A percentile compares a stretch with the other conserved stretches of the same genome.
Conservation (phyloP, 2,329 filamentous ascomycete genomes). For the Botrytis hyacinthi region DNA sequence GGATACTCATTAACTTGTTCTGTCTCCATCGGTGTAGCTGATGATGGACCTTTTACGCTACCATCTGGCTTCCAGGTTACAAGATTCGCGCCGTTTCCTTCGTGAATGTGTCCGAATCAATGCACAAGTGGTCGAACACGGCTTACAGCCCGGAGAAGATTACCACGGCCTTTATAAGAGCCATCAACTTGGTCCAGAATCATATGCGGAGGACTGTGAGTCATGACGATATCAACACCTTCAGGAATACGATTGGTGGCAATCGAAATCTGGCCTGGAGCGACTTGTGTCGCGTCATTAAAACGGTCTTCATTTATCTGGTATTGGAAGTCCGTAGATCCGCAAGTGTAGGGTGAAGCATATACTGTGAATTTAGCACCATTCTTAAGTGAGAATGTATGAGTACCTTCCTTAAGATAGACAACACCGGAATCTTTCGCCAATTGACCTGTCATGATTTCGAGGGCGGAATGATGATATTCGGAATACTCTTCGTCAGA, state of each 20-base stretch:
- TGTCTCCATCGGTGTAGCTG: constrained; percentile 31
- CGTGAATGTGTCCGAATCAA: constrained; percentile 59
- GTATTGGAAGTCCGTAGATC: constrained; percentile 31
- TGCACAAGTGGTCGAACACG: constrained; percentile 48
- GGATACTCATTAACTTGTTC: constrained; percentile 44
- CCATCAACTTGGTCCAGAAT: constrained; percentile 35
- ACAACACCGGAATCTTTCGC: constrained; percentile 24
- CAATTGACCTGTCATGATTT: constrained; percentile 21
- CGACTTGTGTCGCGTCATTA: constrained; percentile 16
- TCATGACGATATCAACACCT: constrained; percentile 42
- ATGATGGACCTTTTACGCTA: constrained; percentile 38
- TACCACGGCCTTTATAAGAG: constrained; percentile 44
- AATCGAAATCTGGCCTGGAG: constrained; percentile 18
- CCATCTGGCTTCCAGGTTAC: constrained; percentile 48
- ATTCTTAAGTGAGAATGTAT: constrained; percentile 30
- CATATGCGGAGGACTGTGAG: constrained; percentile 41
- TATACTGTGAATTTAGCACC: constrained; percentile 32
- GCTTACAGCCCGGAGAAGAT: constrained; percentile 48
- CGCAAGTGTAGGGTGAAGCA: constrained; percentile 29
- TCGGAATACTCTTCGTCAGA: constrained; percentile 14
- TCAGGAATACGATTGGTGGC: constrained; percentile 24
- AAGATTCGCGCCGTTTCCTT: constrained; percentile 55
- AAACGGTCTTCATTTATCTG: constrained; percentile 25
- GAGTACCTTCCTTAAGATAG: constrained; percentile 25
- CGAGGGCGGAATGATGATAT: constrained; percentile 13